Conservation (phyloP, 2,329 filamentous ascomycete species). For the Monilinia polystroma region DNA sequence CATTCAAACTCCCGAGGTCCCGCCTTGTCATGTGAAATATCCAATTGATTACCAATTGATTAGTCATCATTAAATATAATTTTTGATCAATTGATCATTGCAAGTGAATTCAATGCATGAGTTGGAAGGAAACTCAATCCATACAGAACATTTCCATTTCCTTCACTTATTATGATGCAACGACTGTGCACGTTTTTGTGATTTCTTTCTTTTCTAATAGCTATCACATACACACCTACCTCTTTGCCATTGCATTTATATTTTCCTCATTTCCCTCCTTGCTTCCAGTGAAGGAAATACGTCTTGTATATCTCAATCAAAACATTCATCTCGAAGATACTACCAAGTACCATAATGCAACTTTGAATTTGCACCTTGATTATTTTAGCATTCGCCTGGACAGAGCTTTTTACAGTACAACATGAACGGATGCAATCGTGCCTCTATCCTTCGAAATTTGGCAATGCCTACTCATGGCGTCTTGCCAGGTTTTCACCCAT, state of each 20-base stretch:
- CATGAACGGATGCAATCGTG: slow-evolving; percentile 41
- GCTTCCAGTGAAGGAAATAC: too few relatives aligned
- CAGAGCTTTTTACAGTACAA: slow-evolving; percentile 19
- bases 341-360: slow-evolving; percentile 1
- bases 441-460: slow-evolving; percentile 34
- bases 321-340: background rate
- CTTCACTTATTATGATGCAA: background rate
- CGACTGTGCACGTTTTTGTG: background rate
- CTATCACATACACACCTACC: background rate
- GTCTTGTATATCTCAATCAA: background rate
- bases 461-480: slow-evolving; percentile 28
- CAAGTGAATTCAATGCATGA: too few relatives aligned
- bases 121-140: background rate
- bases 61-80: slow-evolving; percentile 5
- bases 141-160: background rate
- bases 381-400: slow-evolving; percentile 2
- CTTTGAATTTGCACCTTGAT: slow-evolving; percentile 3
- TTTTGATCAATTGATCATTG: background rate
- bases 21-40: background rate
- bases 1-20: background rate
- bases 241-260: too few relatives aligned
- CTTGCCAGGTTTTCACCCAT: slow-evolving; percentile 9
- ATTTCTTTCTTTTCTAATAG: background rate
- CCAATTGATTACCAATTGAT: background rate
- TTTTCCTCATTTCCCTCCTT: background rate